Base-by-base conservation (phyloP, 257 asterid genomes). In the Agastache rugosa region DNA sequence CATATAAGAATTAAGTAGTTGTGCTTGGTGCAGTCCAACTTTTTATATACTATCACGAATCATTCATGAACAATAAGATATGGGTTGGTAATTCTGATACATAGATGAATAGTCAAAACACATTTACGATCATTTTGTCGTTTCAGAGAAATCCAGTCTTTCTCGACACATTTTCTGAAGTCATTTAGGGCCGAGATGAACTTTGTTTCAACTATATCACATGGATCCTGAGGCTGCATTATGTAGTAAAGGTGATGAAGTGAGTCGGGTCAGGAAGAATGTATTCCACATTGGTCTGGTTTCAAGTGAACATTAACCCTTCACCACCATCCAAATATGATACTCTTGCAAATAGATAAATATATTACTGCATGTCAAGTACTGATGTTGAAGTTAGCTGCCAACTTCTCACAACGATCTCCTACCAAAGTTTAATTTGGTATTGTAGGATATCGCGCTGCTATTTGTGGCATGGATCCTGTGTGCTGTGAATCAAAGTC, bases 391-490 rank as follows among this genome's bases (percentile, higher is more conserved):
- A 67, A 39, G 41, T 35, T 51, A 10, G 65, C 47, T 35, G 35
- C 60, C 39, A 11, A 67, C 44, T 16, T 20, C 64, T 62, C 20
- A n/a, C 47, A 34, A 15, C 63, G 58, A 41, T 56, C 34, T 75
- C 60, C 39, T 64, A 48, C 54, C 50, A 63, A 72, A 74, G 71
- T 54, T 65, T 15, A 62, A 16, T 80, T 59, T 75, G 67, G 69
- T 69, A 50, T 69, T 78, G 29, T 82, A 91, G 99, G 96, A 75
- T 94, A 94, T 82, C 90, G 78, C 60, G 99, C 96, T 74, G 98
- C 92, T 56, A 83, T 94, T 64, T 94, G 98, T 29, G 99, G 99
- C 75, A 94, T 92, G 98, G 98, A 94, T 85, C 98, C 98, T 12
- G 86, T 87, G 63, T 94, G 99, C 85, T 89, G 96, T 76, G 98